Evolutionary conservation across 192 early-diverging fungal species (phyloP).

Genomic region (Linnemannia zychae): DNA sequence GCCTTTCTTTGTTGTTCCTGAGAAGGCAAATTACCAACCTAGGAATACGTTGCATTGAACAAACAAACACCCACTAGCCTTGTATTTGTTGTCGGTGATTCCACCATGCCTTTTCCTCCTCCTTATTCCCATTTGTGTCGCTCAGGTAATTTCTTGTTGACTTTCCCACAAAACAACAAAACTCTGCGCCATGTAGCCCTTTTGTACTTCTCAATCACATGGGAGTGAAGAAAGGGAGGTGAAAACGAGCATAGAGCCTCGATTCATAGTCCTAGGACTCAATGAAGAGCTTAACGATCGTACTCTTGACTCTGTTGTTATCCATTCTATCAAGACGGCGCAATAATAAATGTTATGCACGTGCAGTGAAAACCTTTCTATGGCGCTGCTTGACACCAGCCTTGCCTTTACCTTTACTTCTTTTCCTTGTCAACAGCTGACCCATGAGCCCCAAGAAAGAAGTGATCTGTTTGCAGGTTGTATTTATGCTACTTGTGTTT

Average conservation of each 20-base stretch:
- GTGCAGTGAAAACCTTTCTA: too few relatives aligned
- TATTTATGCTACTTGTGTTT: not conserved
- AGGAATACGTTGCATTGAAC: not conserved
- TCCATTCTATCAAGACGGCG: too few relatives aligned
- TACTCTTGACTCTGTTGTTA: too few relatives aligned
- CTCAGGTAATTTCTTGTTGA: not conserved
- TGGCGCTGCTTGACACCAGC: too few relatives aligned
- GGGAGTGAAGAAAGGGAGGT: not conserved
- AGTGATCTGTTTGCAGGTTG: not conserved
- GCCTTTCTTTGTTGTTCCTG: not conserved
- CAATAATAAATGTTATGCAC: too few relatives aligned
- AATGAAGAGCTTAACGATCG: too few relatives aligned
- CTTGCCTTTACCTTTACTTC: not conserved
- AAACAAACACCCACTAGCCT: not conserved
- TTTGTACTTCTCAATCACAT: not conserved
- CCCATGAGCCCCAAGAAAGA: not conserved
- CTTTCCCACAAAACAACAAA: not conserved
- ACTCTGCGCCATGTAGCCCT: not conserved
- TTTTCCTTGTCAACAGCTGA: not conserved
- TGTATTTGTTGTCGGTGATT: not conserved
- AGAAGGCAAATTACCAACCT: not conserved
- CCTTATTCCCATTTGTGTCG: not conserved
- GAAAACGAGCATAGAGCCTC: not conserved
- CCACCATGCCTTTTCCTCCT: not conserved
- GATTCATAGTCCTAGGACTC: too few relatives aligned